phyloP scores from a whole-genome alignment of 768 basidiomycete species.

The Mycena indigotica region DNA sequence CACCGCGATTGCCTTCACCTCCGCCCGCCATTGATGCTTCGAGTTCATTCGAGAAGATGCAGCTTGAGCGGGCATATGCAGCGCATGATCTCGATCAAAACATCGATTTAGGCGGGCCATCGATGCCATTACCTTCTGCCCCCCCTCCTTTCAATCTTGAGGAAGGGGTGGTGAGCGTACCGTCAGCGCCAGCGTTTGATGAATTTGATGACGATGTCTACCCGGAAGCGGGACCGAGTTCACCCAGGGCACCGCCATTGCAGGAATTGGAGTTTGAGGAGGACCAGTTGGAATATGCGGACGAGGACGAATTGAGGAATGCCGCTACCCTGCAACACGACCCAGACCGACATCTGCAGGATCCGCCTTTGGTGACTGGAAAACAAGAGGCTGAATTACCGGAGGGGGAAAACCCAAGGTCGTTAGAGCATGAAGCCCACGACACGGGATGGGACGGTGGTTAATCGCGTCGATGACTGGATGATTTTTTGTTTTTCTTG shows the following conservation, averaged over 20 bases:
- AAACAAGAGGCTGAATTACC: background rate
- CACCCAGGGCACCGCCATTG: slow-evolving; percentile 10
- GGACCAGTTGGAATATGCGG: background rate
- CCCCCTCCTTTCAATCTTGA: background rate
- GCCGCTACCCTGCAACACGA: slow-evolving; percentile 10
- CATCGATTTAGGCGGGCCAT: background rate
- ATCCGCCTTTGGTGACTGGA: background rate
- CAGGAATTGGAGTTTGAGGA: background rate
- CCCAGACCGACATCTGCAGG: background rate
- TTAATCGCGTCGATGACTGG: no score
- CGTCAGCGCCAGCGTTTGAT: slow-evolving; percentile 3
- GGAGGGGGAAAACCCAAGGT: background rate
- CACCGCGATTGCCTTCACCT: background rate
- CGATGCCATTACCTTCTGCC: background rate
- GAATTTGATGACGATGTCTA: background rate
- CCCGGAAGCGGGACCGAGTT: slow-evolving; percentile 14
- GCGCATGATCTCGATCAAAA: background rate
- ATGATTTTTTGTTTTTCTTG: no score
- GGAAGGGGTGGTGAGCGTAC: background rate
- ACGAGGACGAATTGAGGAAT: background rate
- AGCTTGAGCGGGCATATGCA: slow-evolving; percentile 19
- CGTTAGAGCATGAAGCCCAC: slow-evolving; percentile 3
- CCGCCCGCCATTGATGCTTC: background rate
- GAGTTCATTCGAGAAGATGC: slow-evolving; percentile 14
- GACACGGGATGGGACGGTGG: slow-evolving; percentile 15